Evolutionary conservation across 768 basidiomycete species (phyloP), one percentile per base, ranked within the genome.

Genomic region (Xerocomus potaroensis): DNA sequence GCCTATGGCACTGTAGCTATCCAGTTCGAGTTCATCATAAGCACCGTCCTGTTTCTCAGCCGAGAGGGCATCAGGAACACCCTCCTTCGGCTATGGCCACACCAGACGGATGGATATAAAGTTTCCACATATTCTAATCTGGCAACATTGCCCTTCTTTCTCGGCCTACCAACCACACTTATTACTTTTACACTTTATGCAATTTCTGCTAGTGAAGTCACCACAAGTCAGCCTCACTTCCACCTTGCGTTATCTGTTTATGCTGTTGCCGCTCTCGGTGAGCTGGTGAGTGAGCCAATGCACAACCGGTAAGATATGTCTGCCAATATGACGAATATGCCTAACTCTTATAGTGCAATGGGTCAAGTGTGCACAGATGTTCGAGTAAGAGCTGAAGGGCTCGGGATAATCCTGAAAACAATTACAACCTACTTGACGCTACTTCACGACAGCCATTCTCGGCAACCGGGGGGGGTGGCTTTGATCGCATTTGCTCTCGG

Each of bases 31-130:
- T 79, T 97, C 22, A 61, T 98, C 21, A 76, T 89, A 37, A 89
- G 85, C 55, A 92, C 92, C 10, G 88, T 94, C 57, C 73, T 98
- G 35, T 97, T 98, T 65, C 74, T 98, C 8, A 84, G 86, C 27
- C 76, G 96, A n/a, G 96, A 99, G 65, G 95, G 94, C 15, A 78
- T 98, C 8, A 77, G 96, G 32, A 90, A 86, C 62, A 83, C 89
- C 6, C 75, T 96, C 5, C 73, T 96, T 14, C 79, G 93, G n/a
- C 74, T 73, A 27, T 62, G 65, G 50, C 52, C 66, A 3, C 50
- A 61, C 19, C 48, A 57, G 29, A 41, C 43, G 22, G 23, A 35
- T 43, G 4, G 18, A 34, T 19, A 26, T 44, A 27, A 26, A 33
- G 8, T 22, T 29, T 30, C 60, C 45, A 61, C 64, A 53, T 57